Conservation (phyloP, 1,139 yeast genomes). For the Pichia inconspicua region DNA sequence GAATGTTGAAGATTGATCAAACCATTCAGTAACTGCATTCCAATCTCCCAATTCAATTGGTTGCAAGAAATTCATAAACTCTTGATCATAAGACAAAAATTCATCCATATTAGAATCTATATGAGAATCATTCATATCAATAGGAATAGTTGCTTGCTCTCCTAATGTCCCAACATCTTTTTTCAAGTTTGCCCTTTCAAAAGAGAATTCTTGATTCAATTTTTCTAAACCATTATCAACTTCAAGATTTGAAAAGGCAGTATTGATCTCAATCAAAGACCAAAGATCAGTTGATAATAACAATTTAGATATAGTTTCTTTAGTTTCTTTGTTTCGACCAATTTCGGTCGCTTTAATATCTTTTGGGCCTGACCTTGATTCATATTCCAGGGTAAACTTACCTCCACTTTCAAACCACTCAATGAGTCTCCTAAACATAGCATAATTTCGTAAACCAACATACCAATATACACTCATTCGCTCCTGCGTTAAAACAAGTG, state of each 20-base stretch:
- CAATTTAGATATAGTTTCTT: not conserved
- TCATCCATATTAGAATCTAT: not conserved
- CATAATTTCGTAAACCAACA: slow-evolving; percentile 13
- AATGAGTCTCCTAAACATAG: slow-evolving; percentile 11
- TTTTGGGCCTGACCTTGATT: not conserved
- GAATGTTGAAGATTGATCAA: slow-evolving; percentile 5
- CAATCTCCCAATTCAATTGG: slow-evolving; percentile 6
- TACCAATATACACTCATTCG: slow-evolving; percentile 18
- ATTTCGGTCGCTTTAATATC: not conserved
- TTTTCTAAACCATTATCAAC: not conserved
- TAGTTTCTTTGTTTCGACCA: not conserved
- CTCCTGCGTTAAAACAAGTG: slow-evolving; percentile 12
- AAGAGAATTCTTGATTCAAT: not conserved
- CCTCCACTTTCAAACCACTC: slow-evolving; percentile 21
- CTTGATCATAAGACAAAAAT: not conserved
- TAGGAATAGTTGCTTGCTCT: not conserved
- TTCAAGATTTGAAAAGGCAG: not conserved
- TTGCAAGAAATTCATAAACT: not conserved
- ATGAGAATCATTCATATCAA: not conserved
- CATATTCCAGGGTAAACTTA: slow-evolving; percentile 14
- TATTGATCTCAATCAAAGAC: not conserved
- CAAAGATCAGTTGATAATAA: not conserved
- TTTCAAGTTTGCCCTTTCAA: not conserved
- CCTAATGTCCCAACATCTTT: not conserved
- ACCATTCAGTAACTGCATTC: slow-evolving; percentile 10